Percentiles rank a stretch among this genome's conserved stretches.
Conservation (phyloP, 768 basidiomycete genomes). For the Suillus sp. region DNA sequence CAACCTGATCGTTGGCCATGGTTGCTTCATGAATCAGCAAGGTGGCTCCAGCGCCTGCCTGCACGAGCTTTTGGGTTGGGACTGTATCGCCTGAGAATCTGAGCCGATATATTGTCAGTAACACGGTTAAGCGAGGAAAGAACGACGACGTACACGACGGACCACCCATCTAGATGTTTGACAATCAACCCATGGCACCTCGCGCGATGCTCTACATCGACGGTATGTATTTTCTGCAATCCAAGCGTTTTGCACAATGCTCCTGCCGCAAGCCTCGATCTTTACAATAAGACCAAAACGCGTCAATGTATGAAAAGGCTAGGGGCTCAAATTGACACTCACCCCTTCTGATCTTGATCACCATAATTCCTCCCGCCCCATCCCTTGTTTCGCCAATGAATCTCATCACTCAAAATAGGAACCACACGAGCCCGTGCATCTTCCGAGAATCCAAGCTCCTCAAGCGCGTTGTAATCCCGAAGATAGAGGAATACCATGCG, state of each 20-base stretch:
- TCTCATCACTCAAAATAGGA: constrained; percentile 54
- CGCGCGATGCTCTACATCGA: constrained; percentile 74
- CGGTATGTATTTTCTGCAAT: constrained; percentile 61
- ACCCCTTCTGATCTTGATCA: constrained; percentile 8
- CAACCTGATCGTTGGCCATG: constrained; percentile 81
- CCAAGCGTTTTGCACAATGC: constrained; percentile 56
- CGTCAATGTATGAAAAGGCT: neutral
- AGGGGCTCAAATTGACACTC: neutral
- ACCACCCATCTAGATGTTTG: constrained; percentile 60
- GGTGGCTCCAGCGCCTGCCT: constrained; percentile 67
- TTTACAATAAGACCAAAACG: constrained; percentile 22
- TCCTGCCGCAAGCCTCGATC: constrained; percentile 44
- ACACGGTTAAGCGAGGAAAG: neutral
- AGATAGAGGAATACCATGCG: constrained; percentile 64
- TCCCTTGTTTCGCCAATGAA: constrained; percentile 48
- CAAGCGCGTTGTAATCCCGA: constrained; percentile 68
- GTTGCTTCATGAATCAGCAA: constrained; percentile 94
- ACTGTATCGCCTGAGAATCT: constrained; percentile 94
- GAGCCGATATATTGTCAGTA: constrained; percentile 7
- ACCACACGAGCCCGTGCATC: constrained; percentile 52
- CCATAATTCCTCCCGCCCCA: neutral
- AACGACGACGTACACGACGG: constrained; percentile 38
- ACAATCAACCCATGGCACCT: constrained; percentile 73
- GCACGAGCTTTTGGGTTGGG: constrained; percentile 68
- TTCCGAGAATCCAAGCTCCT: constrained; percentile 65